Base-by-base conservation (phyloP, 2,329 filamentous ascomycete genomes). In the Boeremia exigua region DNA sequence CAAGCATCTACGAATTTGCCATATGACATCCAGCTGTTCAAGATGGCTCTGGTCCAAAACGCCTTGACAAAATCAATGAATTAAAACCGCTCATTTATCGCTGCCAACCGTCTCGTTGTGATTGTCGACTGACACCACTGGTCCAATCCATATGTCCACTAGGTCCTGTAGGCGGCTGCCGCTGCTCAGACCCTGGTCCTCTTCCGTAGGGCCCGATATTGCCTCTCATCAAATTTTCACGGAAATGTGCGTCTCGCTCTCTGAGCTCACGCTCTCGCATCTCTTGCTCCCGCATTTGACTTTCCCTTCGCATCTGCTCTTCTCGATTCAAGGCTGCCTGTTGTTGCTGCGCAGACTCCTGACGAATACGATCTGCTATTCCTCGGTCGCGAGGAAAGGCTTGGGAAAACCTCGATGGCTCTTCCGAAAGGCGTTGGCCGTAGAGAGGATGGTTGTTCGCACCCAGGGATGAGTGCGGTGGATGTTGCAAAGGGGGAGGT, bases 381-480 rank as follows among this genome's bases (percentile, higher is more conserved):
- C 66, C 61, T 19, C 60, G 64, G 38, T 67, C 65, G 37, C 60
- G 68, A 27, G 61, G 61, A 29, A 67, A 70, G 12, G 63, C 49
- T 9, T 67, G 66, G 2, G 56, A 54, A 38, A 63, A 68, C n/a
- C 66, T 68, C 1, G 62, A 47, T 12, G 63, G 59, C 30, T 73
- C 72, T 33, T 74, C 71, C 23, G 62, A 60, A 25, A 58, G 53
- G 25, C 70, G 69, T 51, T 72, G 70, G 14, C 62, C 59, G 33
- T 67, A 70, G 1, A 70, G 48, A 9, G 65, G 49, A 42, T 67
- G 69, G 29, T 65, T 67, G 32, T 65, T 66, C 2, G 67, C 60
- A 6, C 65, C 69, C 6, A 73, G 49, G 2, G 69, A 68, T 0
- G 71, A 70, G 56, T 72, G 70, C 7, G 69, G 67, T 6, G 71